Evolutionary conservation across 148 eudicot species (phyloP).

Genomic region (Selenicereus undatus): DNA sequence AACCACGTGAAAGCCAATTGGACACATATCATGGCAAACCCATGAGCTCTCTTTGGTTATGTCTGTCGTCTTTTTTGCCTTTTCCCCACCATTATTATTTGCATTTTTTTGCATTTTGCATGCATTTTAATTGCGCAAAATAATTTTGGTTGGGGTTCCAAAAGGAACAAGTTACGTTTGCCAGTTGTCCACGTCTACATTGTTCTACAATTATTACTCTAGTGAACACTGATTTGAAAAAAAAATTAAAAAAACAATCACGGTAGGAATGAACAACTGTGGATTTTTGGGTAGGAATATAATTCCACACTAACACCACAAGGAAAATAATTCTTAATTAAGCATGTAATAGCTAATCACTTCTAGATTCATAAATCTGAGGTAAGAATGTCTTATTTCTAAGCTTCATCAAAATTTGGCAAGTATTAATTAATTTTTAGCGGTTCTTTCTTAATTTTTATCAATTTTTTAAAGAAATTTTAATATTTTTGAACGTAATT

Average conservation of each 20-base stretch:
- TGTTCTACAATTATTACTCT: conserved; percentile 6
- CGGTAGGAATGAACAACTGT: neutral
- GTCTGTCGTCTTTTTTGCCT: neutral
- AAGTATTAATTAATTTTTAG: no score
- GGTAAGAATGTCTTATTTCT: no score
- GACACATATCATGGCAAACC: conserved; percentile 31
- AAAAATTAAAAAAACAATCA: no score
- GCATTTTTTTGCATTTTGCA: conserved; percentile 4
- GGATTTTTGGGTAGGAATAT: neutral
- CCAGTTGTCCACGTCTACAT: conserved; percentile 8
- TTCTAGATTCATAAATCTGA: no score
- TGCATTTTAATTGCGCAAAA: neutral
- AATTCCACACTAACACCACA: neutral
- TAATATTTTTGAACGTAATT: no score
- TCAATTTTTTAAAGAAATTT: no score
- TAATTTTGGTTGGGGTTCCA: neutral
- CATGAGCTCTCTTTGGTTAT: conserved; percentile 20
- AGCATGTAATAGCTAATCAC: neutral
- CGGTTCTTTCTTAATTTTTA: no score
- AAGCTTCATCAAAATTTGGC: no score
- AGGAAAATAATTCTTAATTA: no score
- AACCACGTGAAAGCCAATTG: conserved; percentile 30
- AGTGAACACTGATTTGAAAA: neutral
- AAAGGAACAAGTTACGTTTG: neutral
- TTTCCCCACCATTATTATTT: conserved; percentile 16